Evolutionary conservation across 2,329 filamentous ascomycete species (phyloP).

Genomic region (Pseudogymnoascus pannorum): DNA sequence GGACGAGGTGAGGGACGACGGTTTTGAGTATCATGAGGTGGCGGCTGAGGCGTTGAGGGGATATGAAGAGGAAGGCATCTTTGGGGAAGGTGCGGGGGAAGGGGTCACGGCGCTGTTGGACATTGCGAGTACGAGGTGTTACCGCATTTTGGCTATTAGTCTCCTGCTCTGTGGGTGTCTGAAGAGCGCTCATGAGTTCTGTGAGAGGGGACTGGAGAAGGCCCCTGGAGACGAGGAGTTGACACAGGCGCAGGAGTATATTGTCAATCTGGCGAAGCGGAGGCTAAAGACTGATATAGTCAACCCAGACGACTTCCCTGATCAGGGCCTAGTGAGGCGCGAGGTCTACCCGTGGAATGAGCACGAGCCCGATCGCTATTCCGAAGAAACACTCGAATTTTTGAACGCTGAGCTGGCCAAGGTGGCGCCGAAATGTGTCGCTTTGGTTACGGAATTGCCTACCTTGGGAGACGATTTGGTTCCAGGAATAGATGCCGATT

Average conservation of each 20-base stretch:
- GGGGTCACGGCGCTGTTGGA: constrained; percentile 31
- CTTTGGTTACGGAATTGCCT: constrained; percentile 69
- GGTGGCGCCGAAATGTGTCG: constrained; percentile 75
- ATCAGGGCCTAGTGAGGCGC: constrained; percentile 61
- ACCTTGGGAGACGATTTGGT: constrained; percentile 47
- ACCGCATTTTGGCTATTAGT: constrained; percentile 50
- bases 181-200: constrained; percentile 60
- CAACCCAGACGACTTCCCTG: constrained; percentile 52
- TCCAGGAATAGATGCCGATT: constrained; percentile 38
- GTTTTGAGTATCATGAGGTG: constrained; percentile 73
- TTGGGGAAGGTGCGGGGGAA: constrained; percentile 25
- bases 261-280: constrained; percentile 45
- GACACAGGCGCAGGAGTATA: constrained; percentile 43
- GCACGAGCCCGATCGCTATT: constrained; percentile 63
- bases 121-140: constrained; percentile 48
- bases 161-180: constrained; percentile 60
- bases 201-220: constrained; percentile 49
- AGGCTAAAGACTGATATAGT: constrained; percentile 38
- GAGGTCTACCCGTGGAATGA: constrained; percentile 66
- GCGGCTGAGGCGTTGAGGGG: constrained; percentile 39
- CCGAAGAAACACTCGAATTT: constrained; percentile 58
- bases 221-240: constrained; percentile 51
- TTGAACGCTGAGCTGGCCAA: constrained; percentile 63
- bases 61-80: constrained; percentile 10
- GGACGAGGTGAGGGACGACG: constrained; percentile 71